phyloP scores from a whole-genome alignment of 139 green algal genomes.

The Tetradesmus lagerheimii region DNA sequence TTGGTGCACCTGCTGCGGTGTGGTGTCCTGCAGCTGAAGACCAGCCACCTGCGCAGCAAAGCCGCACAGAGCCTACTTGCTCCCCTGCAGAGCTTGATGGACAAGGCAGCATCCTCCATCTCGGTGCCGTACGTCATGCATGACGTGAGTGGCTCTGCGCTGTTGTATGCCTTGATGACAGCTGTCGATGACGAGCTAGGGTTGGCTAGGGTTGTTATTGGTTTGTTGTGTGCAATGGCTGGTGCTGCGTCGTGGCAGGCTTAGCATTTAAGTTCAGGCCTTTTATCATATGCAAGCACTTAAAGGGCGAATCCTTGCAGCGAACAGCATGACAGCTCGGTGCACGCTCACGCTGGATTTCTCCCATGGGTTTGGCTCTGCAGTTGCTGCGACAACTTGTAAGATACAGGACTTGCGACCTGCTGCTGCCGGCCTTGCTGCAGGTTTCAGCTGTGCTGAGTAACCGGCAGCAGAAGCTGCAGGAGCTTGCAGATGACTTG shows the following conservation, averaged over 20 bases:
- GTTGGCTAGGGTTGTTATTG: neutral
- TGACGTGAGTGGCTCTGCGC: neutral
- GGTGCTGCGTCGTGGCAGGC: too few relatives aligned
- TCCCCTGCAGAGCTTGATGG: constrained; percentile 23
- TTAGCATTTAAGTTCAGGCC: too few relatives aligned
- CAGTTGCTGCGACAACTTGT: too few relatives aligned
- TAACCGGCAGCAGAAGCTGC: neutral
- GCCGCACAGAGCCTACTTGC: neutral
- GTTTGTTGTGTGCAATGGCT: neutral
- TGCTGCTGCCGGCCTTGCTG: neutral
- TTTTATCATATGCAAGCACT: too few relatives aligned
- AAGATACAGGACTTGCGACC: neutral
- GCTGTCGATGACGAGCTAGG: too few relatives aligned
- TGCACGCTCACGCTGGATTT: neutral
- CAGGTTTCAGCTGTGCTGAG: neutral
- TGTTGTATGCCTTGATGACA: neutral
- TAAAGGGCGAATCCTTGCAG: too few relatives aligned
- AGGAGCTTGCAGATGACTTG: neutral
- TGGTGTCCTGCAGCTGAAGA: constrained; percentile 30
- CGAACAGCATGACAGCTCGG: too few relatives aligned
- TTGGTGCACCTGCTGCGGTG: neutral
- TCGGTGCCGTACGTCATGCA: constrained; percentile 41
- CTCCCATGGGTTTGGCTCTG: neutral
- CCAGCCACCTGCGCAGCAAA: constrained; percentile 25
- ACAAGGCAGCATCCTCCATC: neutral